phyloP scores from a whole-genome alignment of 2,329 filamentous ascomycete species.

The Colletotrichum sidae region DNA sequence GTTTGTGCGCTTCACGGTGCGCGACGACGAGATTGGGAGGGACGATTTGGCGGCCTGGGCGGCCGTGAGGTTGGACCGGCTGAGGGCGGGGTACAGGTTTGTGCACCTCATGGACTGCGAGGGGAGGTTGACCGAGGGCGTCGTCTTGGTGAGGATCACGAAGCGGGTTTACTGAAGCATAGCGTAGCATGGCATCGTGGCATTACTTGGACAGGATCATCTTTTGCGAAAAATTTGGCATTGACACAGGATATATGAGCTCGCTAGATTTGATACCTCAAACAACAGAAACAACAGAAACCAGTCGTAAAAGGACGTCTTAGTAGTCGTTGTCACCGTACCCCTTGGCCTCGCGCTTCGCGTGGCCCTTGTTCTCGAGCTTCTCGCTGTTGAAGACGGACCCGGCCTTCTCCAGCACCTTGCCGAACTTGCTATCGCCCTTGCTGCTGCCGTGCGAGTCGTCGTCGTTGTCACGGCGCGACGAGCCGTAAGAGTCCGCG shows the following conservation, averaged over 20 bases:
- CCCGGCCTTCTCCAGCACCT: slow-evolving; percentile 70
- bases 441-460: neutral
- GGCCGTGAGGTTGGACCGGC: slow-evolving; percentile 84
- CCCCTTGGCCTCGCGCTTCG: slow-evolving; percentile 59
- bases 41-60: slow-evolving; percentile 90
- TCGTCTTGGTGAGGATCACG: slow-evolving; percentile 78
- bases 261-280: neutral
- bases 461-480: slow-evolving; percentile 47
- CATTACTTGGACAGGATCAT: neutral
- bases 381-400: slow-evolving; percentile 59
- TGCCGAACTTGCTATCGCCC: slow-evolving; percentile 61
- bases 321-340: slow-evolving; percentile 40
- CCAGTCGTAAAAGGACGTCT: neutral
- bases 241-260: too few species aligned
- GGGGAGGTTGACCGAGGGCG: slow-evolving; percentile 74
- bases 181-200: neutral
- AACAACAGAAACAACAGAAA: neutral
- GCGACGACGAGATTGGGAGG: slow-evolving; percentile 84
- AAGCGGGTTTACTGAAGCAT: slow-evolving; percentile 60
- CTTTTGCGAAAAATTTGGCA: too few species aligned
- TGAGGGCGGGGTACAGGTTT: slow-evolving; percentile 81
- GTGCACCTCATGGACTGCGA: slow-evolving; percentile 79
- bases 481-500: slow-evolving; percentile 14
- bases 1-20: slow-evolving; percentile 85
- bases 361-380: slow-evolving; percentile 60